Percentiles rank a stretch among this genome's conserved stretches.
Evolutionary conservation across 139 green algal species (phyloP).

Genomic region (Eudorina sp.): DNA sequence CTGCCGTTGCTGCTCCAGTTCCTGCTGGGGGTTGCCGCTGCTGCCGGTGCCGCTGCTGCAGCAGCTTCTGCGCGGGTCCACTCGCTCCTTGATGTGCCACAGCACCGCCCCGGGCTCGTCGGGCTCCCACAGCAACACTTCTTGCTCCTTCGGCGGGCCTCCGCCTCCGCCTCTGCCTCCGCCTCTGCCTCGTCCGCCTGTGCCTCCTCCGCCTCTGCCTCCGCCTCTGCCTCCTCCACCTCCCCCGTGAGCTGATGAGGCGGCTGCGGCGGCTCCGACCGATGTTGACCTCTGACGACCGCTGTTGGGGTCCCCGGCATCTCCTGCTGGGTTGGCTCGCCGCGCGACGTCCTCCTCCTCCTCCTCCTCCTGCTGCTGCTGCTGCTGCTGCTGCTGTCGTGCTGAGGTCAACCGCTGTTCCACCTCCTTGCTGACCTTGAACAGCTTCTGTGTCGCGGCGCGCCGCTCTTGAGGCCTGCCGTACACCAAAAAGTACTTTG

Average conservation of each 20-base stretch:
- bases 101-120: background rate
- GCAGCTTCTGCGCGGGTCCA: background rate
- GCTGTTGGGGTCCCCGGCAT: too few species aligned
- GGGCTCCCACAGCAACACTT: background rate
- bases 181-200: too few species aligned
- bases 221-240: too few species aligned
- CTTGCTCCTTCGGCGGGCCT: too few species aligned
- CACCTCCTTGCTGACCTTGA: too few species aligned
- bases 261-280: background rate
- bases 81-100: background rate
- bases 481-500: slow-evolving; percentile 1
- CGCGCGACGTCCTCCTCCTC: background rate
- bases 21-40: background rate
- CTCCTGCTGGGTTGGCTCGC: too few species aligned
- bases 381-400: background rate
- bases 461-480: too few species aligned
- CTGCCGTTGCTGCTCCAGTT: background rate
- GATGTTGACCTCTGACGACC: too few species aligned
- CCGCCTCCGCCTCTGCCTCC: background rate
- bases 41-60: too few species aligned
- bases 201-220: too few species aligned
- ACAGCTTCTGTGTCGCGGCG: too few species aligned
- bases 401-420: too few species aligned
- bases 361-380: background rate
- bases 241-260: background rate